A percentile compares a stretch with the other conserved stretches of the same genome.
Evolutionary conservation across 1,284 basidiomycete species (phyloP).

Genomic region (Marasmius fiardii): DNA sequence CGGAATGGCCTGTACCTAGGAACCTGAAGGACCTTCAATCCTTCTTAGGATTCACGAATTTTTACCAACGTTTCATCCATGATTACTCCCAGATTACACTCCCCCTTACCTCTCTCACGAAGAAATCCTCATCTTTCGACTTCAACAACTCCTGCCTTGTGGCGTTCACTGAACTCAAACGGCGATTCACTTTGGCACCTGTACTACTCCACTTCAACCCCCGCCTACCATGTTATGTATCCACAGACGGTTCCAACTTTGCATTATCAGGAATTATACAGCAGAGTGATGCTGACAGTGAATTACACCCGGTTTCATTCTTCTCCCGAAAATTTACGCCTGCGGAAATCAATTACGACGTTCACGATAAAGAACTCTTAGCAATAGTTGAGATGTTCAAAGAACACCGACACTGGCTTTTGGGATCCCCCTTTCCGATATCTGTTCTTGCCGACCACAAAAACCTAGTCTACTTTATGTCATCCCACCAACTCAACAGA

Average conservation of each 20-base stretch:
- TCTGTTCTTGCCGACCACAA: too few species aligned
- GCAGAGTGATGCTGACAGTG: slow-evolving; percentile 22
- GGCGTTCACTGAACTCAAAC: slow-evolving; percentile 31
- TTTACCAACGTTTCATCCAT: too few species aligned
- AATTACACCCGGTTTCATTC: slow-evolving; percentile 29
- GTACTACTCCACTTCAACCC: slow-evolving; percentile 38
- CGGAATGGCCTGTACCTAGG: slow-evolving; percentile 15
- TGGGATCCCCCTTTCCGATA: too few species aligned
- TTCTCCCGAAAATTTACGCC: too few species aligned
- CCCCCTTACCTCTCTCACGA: too few species aligned
- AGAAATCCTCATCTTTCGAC: too few species aligned
- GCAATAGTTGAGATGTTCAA: too few species aligned
- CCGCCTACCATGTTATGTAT: slow-evolving; percentile 24
- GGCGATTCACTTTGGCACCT: slow-evolving; percentile 28
- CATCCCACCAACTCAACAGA: slow-evolving; percentile 24
- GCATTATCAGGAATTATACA: slow-evolving; percentile 29
- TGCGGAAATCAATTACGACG: too few species aligned
- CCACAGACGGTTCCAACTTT: slow-evolving; percentile 33
- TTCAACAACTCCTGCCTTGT: slow-evolving; percentile 35
- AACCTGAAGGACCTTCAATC: slow-evolving; percentile 11
- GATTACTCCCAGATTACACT: too few species aligned
- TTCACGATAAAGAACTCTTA: too few species aligned
- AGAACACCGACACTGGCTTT: too few species aligned
- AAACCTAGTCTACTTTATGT: slow-evolving; percentile 29
- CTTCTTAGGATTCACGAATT: slow-evolving; percentile 2